Percentiles rank a stretch among this genome's conserved stretches.
Conservation (phyloP, 805 yeast species). For the Wickerhamomyces silvicola region DNA sequence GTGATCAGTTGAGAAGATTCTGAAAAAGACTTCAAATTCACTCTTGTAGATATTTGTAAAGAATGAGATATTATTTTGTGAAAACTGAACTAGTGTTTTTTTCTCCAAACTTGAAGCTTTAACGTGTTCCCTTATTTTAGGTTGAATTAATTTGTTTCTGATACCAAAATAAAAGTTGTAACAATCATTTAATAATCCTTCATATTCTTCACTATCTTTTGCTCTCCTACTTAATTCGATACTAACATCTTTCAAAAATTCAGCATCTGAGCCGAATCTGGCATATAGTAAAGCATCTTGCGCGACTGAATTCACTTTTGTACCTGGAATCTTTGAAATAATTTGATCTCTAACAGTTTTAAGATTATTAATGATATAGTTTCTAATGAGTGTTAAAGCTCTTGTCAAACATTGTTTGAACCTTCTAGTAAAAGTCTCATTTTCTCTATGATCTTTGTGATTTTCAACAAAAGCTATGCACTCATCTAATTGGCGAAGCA, state of each 20-base stretch:
- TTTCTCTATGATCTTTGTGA: conserved; percentile 59
- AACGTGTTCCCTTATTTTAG: conserved; percentile 34
- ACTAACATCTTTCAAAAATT: conserved; percentile 29
- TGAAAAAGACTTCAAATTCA: conserved; percentile 54
- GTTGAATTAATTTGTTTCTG: conserved; percentile 43
- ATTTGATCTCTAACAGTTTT: conserved; percentile 28
- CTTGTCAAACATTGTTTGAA: conserved; percentile 82
- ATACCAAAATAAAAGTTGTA: conserved; percentile 54
- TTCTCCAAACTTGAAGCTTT: conserved; percentile 21
- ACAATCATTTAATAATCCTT: conserved; percentile 63
- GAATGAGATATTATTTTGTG: conserved; percentile 56
- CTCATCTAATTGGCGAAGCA: conserved; percentile 54
- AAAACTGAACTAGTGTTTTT: conserved; percentile 45
- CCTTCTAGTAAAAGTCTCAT: conserved; percentile 59
- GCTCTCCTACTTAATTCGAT: conserved; percentile 33
- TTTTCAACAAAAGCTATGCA: conserved; percentile 56
- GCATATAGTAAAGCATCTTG: conserved; percentile 61
- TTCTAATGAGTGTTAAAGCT: conserved; percentile 67
- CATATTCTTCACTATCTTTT: conserved; percentile 43
- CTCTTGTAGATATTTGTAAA: conserved; percentile 53
- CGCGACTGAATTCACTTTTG: conserved; percentile 32
- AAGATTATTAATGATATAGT: conserved; percentile 45
- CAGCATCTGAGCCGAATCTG: conserved; percentile 47
- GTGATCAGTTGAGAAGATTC: conserved; percentile 40
- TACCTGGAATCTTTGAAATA: conserved; percentile 16